phyloP scores from a whole-genome alignment of 1,284 basidiomycete species.

The Austropuccinia psidii region DNA sequence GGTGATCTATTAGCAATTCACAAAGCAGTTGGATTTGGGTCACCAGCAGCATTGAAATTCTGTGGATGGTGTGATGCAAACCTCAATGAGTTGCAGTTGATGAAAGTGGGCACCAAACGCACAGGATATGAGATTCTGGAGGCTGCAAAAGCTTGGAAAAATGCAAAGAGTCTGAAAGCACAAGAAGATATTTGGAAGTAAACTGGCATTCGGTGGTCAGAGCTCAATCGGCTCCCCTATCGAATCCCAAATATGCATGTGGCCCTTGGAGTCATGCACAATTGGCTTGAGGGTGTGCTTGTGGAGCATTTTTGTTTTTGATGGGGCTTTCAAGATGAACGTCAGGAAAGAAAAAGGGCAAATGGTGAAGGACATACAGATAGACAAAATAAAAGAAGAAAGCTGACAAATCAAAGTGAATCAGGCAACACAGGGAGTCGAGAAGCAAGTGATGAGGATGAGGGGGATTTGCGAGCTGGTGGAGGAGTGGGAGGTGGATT shows the following conservation, averaged over 20 bases:
- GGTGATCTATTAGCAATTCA: constrained; percentile 5
- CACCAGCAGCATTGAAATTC: not conserved
- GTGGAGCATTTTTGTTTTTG: not conserved
- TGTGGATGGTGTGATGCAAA: not conserved
- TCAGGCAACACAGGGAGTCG: too few species aligned
- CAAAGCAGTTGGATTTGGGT: constrained; percentile 6
- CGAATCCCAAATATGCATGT: not conserved
- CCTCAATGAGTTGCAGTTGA: not conserved
- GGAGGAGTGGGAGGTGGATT: too few species aligned
- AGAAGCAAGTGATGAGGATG: too few species aligned
- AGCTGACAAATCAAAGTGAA: too few species aligned
- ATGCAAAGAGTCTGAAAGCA: not conserved
- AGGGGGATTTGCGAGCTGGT: too few species aligned
- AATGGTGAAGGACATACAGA: too few species aligned
- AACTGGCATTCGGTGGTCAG: constrained; percentile 12
- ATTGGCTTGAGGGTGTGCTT: constrained; percentile 23
- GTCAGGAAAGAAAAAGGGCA: too few species aligned
- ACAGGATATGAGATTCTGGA: too few species aligned
- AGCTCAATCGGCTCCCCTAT: constrained; percentile 12
- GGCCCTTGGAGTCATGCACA: constrained; percentile 20
- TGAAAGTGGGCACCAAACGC: too few species aligned
- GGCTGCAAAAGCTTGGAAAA: not conserved
- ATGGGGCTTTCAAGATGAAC: too few species aligned
- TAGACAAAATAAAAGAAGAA: too few species aligned
- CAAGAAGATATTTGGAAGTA: not conserved